Conservation (phyloP, 2,329 filamentous ascomycete genomes). For the Talaromyces albobiverticillius region DNA sequence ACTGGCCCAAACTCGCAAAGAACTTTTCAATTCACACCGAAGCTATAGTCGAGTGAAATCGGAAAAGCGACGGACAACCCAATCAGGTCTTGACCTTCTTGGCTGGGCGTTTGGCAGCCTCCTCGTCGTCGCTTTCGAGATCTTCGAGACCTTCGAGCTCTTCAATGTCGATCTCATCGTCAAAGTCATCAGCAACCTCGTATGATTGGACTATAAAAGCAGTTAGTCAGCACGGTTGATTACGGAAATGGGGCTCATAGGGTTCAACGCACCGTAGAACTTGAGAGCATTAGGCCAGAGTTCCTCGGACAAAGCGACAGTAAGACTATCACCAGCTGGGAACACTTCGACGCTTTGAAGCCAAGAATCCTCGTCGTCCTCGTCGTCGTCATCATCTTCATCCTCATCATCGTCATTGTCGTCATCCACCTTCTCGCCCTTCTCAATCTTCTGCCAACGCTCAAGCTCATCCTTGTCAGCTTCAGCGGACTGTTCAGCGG, state of each 20-base stretch:
- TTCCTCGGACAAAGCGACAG: constrained; percentile 77
- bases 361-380: constrained; percentile 62
- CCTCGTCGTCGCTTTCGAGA: constrained; percentile 54
- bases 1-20: constrained; percentile 18
- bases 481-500: constrained; percentile 66
- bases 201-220: constrained; percentile 62
- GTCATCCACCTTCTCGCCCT: constrained; percentile 52
- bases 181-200: constrained; percentile 55
- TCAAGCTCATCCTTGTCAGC: constrained; percentile 61
- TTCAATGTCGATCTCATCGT: constrained; percentile 67
- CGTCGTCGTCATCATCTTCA: constrained; percentile 50
- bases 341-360: constrained; percentile 77
- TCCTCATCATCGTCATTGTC: constrained; percentile 41
- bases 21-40: neutral
- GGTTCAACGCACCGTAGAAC: constrained; percentile 74
- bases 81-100: constrained; percentile 33
- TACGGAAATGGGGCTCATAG: neutral
- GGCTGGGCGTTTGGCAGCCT: constrained; percentile 50
- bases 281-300: constrained; percentile 84
- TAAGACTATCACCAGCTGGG: constrained; percentile 80
- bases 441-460: constrained; percentile 49
- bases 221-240: constrained; percentile 40
- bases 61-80: neutral
- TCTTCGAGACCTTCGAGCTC: constrained; percentile 57
- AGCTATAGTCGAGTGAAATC: neutral